Evolutionary conservation across 2,329 filamentous ascomycete genomes (phyloP), one percentile per base, ranked within the genome.

Genomic region (Epichloe festucae): DNA sequence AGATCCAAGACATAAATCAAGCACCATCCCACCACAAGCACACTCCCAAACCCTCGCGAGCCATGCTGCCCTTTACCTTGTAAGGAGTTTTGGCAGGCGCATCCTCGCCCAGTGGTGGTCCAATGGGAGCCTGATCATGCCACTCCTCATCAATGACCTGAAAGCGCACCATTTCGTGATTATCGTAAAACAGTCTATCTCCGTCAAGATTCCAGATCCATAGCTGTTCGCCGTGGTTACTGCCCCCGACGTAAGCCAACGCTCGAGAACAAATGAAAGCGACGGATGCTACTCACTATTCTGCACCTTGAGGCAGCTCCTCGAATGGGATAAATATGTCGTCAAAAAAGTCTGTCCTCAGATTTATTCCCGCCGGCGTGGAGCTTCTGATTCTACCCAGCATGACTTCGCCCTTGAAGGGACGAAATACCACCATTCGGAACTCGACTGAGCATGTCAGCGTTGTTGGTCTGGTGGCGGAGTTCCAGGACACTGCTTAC

Each of bases 371-470:
- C 2, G 82, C 73, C 7, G 82, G 75, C 1, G 78, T 84, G 38
- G 84, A 83, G 57, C 81, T 83, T 56, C 84, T 84, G 67, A 98
- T 96, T 57, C 82, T 84, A 15, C 87, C 93, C 44, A 87, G 75
- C 61, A 98, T 77, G 54, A 96, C 88, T 66, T 98, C 93, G 46
- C 89, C 88, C 64, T 95, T 95, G 73, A 96, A 97, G 0, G 93
- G 93, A 23, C 93, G 83, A 67, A 97, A 98, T 34, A 98, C 89
- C 17, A 96, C 77, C 63, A 98, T 76, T 21, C 89, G 86, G 63
- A 97, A 98, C 65, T 95, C 89, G 48, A 95, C 91, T 93, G 57
- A 14, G 19, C 31, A 12, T 31, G 17, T 27, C 41, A 27, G 39
- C 11, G 17, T 21, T 12, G 11, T 17, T 46, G 17, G 17, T 40